These are phyloP conservation scores for Starmerella sp. DNA, from an alignment of 805 yeast genomes.

Conservation along the genomic window DNA sequence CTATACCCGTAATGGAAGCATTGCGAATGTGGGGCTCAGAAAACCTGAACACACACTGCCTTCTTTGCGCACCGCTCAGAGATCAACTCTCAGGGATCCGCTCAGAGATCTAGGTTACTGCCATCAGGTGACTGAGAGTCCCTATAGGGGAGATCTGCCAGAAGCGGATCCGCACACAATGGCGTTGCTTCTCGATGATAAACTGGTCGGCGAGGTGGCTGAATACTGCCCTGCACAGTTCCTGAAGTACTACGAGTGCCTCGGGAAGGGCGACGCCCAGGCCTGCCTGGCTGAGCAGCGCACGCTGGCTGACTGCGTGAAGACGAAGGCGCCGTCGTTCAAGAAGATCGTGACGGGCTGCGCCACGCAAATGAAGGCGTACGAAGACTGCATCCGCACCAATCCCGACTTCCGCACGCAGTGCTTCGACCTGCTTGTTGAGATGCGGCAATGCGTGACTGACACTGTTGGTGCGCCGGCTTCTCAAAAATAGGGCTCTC, in stretches of 20 bases:
- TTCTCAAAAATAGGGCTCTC: no score
- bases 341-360: conserved; percentile 57
- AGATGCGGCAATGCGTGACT: conserved; percentile 56
- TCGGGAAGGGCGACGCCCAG: conserved; percentile 43
- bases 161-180: conserved; percentile 20
- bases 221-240: conserved; percentile 64
- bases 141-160: neutral
- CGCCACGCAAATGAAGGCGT: conserved; percentile 43
- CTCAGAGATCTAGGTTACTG: no score
- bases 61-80: no score
- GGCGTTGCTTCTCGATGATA: conserved; percentile 52
- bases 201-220: conserved; percentile 67
- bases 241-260: conserved; percentile 61
- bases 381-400: conserved; percentile 51
- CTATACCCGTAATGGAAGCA: no score
- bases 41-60: no score
- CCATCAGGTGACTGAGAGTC: neutral
- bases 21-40: no score
- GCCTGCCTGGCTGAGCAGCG: conserved; percentile 46
- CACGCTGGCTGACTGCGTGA: conserved; percentile 52
- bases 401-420: conserved; percentile 37
- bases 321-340: conserved; percentile 55
- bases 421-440: conserved; percentile 44
- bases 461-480: conserved; percentile 6
- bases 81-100: no score